phyloP scores from a whole-genome alignment of 2,329 filamentous ascomycete genomes.

The Lachnellula arida region DNA sequence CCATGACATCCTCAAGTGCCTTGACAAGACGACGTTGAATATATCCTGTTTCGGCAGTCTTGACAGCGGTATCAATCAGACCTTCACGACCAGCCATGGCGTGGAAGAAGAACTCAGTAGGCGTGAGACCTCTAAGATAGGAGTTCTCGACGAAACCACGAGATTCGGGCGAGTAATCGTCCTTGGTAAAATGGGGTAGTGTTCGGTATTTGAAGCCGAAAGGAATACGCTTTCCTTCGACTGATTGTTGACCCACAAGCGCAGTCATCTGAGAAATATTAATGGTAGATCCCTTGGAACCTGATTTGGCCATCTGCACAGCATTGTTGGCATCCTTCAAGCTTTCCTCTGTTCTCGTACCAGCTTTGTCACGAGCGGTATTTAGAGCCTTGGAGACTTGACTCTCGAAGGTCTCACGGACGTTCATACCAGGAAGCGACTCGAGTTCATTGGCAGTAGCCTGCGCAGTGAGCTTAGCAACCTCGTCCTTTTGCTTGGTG shows the following conservation, averaged over 20 bases:
- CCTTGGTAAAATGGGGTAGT: slow-evolving; percentile 91
- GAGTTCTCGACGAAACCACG: slow-evolving; percentile 97
- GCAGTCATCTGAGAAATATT: slow-evolving; percentile 99
- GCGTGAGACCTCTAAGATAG: slow-evolving; percentile 87
- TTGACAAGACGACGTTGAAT: slow-evolving; percentile 99
- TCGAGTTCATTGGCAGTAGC: slow-evolving; percentile 87
- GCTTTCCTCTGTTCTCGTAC: slow-evolving; percentile 84
- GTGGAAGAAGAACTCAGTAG: slow-evolving; percentile 95
- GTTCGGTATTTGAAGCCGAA: slow-evolving; percentile 97
- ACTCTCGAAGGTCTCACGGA: slow-evolving; percentile 96
- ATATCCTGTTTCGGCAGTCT: slow-evolving; percentile 97
- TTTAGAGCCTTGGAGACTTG: slow-evolving; percentile 94
- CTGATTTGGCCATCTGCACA: slow-evolving; percentile 97
- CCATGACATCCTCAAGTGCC: slow-evolving; percentile 89
- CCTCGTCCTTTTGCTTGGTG: slow-evolving; percentile 73
- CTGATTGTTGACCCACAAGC: slow-evolving; percentile 96
- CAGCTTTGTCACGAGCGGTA: slow-evolving; percentile 91
- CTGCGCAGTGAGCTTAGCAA: slow-evolving; percentile 66
- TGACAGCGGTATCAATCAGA: slow-evolving; percentile 96
- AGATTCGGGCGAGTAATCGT: slow-evolving; percentile 82
- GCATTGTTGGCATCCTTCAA: slow-evolving; percentile 86
- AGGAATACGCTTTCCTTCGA: slow-evolving; percentile 83
- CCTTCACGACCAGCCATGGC: slow-evolving; percentile 98
- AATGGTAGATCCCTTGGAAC: slow-evolving; percentile 94
- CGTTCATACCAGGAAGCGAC: slow-evolving; percentile 94